A percentile compares a stretch with the other conserved stretches of the same genome.
Conservation (phyloP, 495 filamentous ascomycete genomes). For the Podospora pseudoanserina region DNA sequence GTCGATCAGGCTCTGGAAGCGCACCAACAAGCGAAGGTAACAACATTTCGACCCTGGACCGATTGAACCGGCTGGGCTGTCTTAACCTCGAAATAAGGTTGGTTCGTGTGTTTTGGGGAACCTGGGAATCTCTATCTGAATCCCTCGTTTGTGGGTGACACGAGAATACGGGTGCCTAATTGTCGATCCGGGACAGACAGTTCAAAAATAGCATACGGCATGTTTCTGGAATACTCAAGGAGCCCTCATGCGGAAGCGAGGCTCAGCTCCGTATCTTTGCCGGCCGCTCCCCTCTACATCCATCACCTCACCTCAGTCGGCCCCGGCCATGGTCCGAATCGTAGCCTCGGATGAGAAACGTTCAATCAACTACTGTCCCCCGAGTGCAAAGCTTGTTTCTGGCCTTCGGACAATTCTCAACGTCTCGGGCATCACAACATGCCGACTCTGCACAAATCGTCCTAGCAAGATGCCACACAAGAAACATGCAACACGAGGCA, state of each 20-base stretch:
- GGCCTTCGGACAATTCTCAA: not conserved
- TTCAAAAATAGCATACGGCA: slow-evolving; percentile 3
- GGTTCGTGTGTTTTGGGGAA: not conserved
- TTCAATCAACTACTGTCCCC: not conserved
- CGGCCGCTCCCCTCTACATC: not conserved
- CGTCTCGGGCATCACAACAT: slow-evolving; percentile 2
- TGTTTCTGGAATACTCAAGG: not conserved
- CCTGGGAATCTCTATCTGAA: not conserved
- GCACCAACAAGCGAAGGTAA: not conserved
- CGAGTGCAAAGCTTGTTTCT: not conserved
- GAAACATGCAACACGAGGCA: not conserved
- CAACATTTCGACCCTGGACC: not conserved
- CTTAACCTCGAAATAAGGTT: not conserved
- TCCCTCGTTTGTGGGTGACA: not conserved
- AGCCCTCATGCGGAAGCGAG: not conserved
- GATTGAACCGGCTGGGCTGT: not conserved
- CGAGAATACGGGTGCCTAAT: not conserved
- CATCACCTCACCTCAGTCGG: not conserved
- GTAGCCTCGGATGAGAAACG: not conserved
- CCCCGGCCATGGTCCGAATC: not conserved
- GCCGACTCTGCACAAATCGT: slow-evolving; percentile 1
- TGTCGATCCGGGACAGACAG: not conserved
- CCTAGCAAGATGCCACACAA: not conserved
- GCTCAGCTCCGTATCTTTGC: not conserved
- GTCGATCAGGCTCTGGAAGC: not conserved